Percentiles rank a stretch among this genome's conserved stretches.
phyloP scores from a whole-genome alignment of 2,329 filamentous ascomycete species.

The Sphaerulina populicola region DNA sequence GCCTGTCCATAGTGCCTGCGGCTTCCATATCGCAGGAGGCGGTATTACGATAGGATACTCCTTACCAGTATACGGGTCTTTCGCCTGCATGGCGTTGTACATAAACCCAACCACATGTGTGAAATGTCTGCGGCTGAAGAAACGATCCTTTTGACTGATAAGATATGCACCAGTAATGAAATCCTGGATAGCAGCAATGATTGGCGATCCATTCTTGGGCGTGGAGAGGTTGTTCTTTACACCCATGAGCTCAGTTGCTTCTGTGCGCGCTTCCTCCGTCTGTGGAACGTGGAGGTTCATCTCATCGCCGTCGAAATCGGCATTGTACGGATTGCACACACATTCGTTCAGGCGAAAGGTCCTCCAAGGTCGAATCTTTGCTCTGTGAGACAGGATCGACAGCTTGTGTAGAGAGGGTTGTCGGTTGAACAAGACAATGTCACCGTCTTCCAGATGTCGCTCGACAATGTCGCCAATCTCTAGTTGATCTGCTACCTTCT shows the following conservation, averaged over 20 bases:
- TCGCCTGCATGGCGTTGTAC: slow-evolving; percentile 61
- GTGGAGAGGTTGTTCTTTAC: slow-evolving; percentile 94
- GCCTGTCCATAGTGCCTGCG: slow-evolving; percentile 83
- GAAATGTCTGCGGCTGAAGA: slow-evolving; percentile 83
- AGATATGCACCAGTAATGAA: slow-evolving; percentile 95
- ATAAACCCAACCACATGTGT: slow-evolving; percentile 88
- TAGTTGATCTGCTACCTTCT: slow-evolving; percentile 64
- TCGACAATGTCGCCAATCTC: slow-evolving; percentile 83
- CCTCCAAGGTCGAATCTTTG: slow-evolving; percentile 86
- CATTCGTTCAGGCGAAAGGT: slow-evolving; percentile 97
- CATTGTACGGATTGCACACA: slow-evolving; percentile 96
- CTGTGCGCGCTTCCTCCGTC: slow-evolving; percentile 89
- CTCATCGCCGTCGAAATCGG: slow-evolving; percentile 97
- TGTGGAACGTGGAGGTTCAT: slow-evolving; percentile 99
- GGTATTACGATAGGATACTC: slow-evolving; percentile 69
- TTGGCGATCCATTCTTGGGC: slow-evolving; percentile 94
- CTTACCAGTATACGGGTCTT: slow-evolving; percentile 40
- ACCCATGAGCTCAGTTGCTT: slow-evolving; percentile 94
- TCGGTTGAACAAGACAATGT: slow-evolving; percentile 95
- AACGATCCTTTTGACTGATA: slow-evolving; percentile 83
- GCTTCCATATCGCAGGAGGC: slow-evolving; percentile 76
- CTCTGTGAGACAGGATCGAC: slow-evolving; percentile 93
- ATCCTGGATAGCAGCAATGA: slow-evolving; percentile 98
- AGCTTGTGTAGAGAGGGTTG: slow-evolving; percentile 97
- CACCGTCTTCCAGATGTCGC: slow-evolving; percentile 86